A percentile compares a stretch with the other conserved stretches of the same genome.
Conservation (phyloP, 2,329 filamentous ascomycete genomes). For the Blumeria graminis region DNA sequence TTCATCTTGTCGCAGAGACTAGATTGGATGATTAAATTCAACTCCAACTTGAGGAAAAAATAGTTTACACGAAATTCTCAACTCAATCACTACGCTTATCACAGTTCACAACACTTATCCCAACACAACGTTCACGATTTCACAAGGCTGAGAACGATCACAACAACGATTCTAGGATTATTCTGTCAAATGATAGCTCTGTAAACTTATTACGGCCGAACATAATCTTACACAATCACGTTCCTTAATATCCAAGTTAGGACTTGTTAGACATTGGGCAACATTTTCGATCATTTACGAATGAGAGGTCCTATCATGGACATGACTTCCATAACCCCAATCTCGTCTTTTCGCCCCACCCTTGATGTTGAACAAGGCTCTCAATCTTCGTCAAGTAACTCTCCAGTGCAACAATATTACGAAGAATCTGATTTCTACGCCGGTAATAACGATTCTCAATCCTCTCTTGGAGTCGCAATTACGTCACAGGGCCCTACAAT, state of each 20-base stretch:
- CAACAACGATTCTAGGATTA: too few relatives aligned
- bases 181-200: too few relatives aligned
- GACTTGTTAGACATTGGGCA: background rate
- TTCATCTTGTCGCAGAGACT: too few relatives aligned
- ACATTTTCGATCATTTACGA: constrained; percentile 1
- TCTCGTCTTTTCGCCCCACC: constrained; percentile 9
- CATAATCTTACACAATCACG: background rate
- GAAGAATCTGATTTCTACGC: constrained; percentile 89
- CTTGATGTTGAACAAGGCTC: constrained; percentile 14
- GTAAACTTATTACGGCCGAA: background rate
- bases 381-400: constrained; percentile 35
- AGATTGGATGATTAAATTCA: too few relatives aligned
- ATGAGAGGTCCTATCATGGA: constrained; percentile 11
- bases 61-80: too few relatives aligned
- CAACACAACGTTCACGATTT: too few relatives aligned
- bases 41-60: too few relatives aligned
- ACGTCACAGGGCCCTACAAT: constrained; percentile 53
- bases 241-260: background rate
- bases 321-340: constrained; percentile 9
- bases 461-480: constrained; percentile 54
- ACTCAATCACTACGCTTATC: too few relatives aligned
- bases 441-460: constrained; percentile 74
- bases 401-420: constrained; percentile 52
- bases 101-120: too few relatives aligned
- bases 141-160: too few relatives aligned